Percentiles rank a stretch among this genome's conserved stretches.
phyloP scores from a whole-genome alignment of 208 protist species.

The Angomonas ambiguus region DNA sequence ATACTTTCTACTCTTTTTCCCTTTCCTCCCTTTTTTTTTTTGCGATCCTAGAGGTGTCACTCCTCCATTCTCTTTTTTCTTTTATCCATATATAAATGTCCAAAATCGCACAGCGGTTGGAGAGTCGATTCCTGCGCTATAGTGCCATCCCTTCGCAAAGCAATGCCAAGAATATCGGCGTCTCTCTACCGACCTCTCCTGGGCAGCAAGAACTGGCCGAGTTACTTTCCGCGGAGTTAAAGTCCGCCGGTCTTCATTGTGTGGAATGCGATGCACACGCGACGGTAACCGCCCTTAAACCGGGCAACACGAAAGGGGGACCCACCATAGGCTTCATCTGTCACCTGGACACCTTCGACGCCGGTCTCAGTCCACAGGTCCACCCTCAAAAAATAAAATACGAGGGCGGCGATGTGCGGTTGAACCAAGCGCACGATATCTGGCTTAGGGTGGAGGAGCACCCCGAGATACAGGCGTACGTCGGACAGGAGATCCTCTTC shows the following conservation, averaged over 20 bases:
- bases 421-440: slow-evolving; percentile 69
- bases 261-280: slow-evolving; percentile 64
- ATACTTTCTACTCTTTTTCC: background rate
- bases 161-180: slow-evolving; percentile 43
- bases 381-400: slow-evolving; percentile 68
- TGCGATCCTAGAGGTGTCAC: background rate
- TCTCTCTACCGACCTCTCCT: slow-evolving; percentile 60
- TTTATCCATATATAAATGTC: slow-evolving; percentile 7
- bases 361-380: slow-evolving; percentile 62
- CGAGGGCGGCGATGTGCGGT: slow-evolving; percentile 64
- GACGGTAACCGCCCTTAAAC: slow-evolving; percentile 76
- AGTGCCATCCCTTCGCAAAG: slow-evolving; percentile 73
- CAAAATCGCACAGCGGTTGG: slow-evolving; percentile 48
- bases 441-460: slow-evolving; percentile 57
- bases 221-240: slow-evolving; percentile 63
- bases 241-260: slow-evolving; percentile 26
- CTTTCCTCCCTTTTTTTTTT: slow-evolving; percentile 2
- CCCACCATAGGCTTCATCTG: slow-evolving; percentile 80
- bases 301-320: slow-evolving; percentile 42
- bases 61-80: slow-evolving; percentile 4
- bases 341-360: slow-evolving; percentile 83
- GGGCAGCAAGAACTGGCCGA: slow-evolving; percentile 83
- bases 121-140: slow-evolving; percentile 77
- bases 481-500: slow-evolving; percentile 78
- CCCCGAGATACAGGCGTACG: slow-evolving; percentile 70